Conservation (phyloP, 805 yeast species). For the Pichia ethanolica region DNA sequence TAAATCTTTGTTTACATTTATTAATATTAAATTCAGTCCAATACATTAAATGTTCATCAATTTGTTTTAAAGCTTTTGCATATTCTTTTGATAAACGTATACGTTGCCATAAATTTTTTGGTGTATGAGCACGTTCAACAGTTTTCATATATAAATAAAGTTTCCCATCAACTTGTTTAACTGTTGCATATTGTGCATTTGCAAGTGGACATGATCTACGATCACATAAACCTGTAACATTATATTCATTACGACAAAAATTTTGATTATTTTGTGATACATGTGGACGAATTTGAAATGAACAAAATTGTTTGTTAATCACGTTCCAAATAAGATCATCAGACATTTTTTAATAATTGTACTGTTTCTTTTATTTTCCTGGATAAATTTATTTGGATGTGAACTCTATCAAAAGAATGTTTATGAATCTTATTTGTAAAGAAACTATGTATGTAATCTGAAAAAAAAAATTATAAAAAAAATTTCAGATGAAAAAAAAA, state of each 20-base stretch:
- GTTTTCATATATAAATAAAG: conserved; percentile 90
- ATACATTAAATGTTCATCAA: conserved; percentile 78
- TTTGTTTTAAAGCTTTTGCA: conserved; percentile 77
- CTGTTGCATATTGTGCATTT: conserved; percentile 84
- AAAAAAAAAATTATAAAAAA: not conserved
- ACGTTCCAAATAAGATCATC: conserved; percentile 89
- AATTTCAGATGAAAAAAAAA: not conserved
- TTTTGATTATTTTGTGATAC: conserved; percentile 83
- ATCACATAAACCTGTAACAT: conserved; percentile 88
- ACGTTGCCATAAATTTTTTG: conserved; percentile 91
- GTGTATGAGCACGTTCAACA: conserved; percentile 95
- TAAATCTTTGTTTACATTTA: conserved; percentile 93
- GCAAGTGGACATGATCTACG: conserved; percentile 96
- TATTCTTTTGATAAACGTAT: conserved; percentile 86
- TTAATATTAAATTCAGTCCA: conserved; percentile 91
- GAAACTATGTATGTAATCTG: not conserved
- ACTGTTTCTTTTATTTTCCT: too few relatives aligned
- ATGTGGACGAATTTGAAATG: conserved; percentile 58
- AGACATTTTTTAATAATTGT: conserved; percentile 7
- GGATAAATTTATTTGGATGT: too few relatives aligned
- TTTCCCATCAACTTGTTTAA: conserved; percentile 71
- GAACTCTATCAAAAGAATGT: too few relatives aligned
- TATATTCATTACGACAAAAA: conserved; percentile 93
- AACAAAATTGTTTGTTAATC: conserved; percentile 90
- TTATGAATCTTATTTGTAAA: too few relatives aligned